Percentiles rank a stretch among this genome's conserved stretches.
These are phyloP conservation scores for Phytopythium sindhum DNA, from an alignment of 352 stramenopile species.

Conservation along the genomic window DNA sequence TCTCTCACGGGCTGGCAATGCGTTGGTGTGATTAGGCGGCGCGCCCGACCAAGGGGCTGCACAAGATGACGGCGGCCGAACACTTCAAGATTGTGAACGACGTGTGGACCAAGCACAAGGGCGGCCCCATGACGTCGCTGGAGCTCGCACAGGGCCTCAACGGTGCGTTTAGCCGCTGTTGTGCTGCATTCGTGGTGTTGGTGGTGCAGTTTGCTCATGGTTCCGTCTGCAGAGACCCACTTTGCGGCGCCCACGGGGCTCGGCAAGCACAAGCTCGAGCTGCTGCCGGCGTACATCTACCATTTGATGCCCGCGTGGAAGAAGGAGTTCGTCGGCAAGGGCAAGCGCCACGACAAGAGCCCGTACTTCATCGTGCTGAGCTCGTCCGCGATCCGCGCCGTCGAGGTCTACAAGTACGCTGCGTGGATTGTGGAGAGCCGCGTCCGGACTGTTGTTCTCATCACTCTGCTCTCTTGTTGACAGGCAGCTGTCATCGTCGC, in stretches of 20 bases:
- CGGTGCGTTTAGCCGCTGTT: conserved; percentile 25
- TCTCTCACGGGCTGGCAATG: not conserved
- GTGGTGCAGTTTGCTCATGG: not conserved
- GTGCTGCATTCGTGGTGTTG: not conserved
- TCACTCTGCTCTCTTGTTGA: conserved; percentile 11
- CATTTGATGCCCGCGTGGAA: conserved; percentile 72
- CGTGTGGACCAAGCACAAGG: conserved; percentile 69
- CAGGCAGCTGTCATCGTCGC: conserved; percentile 60
- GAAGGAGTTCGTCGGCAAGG: conserved; percentile 68
- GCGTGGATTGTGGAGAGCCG: conserved; percentile 29
- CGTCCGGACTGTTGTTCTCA: not conserved
- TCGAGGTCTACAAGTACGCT: conserved; percentile 92
- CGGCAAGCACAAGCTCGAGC: conserved; percentile 78
- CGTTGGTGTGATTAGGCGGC: not conserved
- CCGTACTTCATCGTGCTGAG: conserved; percentile 91
- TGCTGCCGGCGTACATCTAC: conserved; percentile 72
- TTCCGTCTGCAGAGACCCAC: conserved; percentile 43
- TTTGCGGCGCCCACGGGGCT: conserved; percentile 58
- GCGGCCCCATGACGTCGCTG: conserved; percentile 76
- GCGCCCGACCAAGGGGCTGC: conserved; percentile 48
- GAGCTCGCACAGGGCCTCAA: conserved; percentile 78
- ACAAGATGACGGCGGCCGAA: conserved; percentile 73
- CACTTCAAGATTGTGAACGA: conserved; percentile 85
- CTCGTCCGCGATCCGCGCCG: conserved; percentile 87
- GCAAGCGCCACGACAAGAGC: conserved; percentile 85